Evolutionary conservation across 164 flowering plant genomes (phyloP).

Genomic region (Cinnamomum micranthum): DNA sequence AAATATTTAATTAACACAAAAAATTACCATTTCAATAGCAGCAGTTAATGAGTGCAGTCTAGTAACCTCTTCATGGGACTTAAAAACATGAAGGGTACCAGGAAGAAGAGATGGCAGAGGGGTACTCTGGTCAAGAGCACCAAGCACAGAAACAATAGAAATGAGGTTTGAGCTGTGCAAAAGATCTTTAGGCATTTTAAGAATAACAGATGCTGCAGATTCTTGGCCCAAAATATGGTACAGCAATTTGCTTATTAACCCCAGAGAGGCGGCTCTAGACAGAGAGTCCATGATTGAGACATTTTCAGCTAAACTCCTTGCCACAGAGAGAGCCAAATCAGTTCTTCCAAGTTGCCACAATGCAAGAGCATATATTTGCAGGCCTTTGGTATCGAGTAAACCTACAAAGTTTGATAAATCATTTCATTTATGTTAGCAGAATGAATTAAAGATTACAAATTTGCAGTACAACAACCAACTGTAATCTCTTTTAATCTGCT

Average conservation of each 20-base stretch:
- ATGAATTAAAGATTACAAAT: background rate
- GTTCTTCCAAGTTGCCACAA: slow-evolving; percentile 70
- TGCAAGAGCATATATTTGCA: slow-evolving; percentile 76
- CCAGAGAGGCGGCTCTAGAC: slow-evolving; percentile 39
- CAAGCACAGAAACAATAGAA: slow-evolving; percentile 57
- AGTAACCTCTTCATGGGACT: slow-evolving; percentile 49
- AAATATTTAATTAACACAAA: background rate
- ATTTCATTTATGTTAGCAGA: slow-evolving; percentile 1
- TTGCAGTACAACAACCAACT: background rate
- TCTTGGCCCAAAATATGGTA: slow-evolving; percentile 62
- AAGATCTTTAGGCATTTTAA: slow-evolving; percentile 62
- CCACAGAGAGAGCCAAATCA: slow-evolving; percentile 53
- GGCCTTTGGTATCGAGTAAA: slow-evolving; percentile 55
- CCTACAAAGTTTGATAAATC: slow-evolving; percentile 36
- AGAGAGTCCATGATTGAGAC: slow-evolving; percentile 42
- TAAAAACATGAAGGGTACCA: slow-evolving; percentile 35
- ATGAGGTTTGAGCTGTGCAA: slow-evolving; percentile 63
- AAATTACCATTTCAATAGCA: slow-evolving; percentile 62
- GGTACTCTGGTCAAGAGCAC: slow-evolving; percentile 55
- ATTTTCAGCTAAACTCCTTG: slow-evolving; percentile 46
- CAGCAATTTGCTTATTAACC: slow-evolving; percentile 65
- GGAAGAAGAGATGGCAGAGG: slow-evolving; percentile 54
- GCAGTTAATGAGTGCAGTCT: slow-evolving; percentile 70
- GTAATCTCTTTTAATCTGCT: background rate
- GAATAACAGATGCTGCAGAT: slow-evolving; percentile 49